Evolutionary conservation across 2,329 filamentous ascomycete genomes (phyloP).

Genomic region (Stemphylium beticola): DNA sequence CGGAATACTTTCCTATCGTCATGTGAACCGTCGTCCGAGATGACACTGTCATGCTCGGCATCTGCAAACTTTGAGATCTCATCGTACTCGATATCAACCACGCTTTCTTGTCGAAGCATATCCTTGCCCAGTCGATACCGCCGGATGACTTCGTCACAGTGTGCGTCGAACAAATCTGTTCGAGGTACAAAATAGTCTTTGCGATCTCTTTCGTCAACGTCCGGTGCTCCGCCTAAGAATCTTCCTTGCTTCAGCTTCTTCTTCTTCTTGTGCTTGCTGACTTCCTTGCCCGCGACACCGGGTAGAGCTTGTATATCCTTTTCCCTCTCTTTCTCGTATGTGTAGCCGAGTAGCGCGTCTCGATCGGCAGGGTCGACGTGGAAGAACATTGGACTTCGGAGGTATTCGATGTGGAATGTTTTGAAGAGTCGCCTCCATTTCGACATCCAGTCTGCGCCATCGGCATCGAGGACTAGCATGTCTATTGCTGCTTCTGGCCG

Average conservation of each 20-base stretch:
- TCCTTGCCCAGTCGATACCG: conserved; percentile 58
- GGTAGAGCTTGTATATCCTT: conserved; percentile 72
- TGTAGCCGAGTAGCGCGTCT: conserved; percentile 73
- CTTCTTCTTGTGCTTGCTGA: conserved; percentile 77
- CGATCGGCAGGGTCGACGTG: conserved; percentile 78
- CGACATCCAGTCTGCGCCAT: conserved; percentile 69
- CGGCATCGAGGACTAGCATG: conserved; percentile 69
- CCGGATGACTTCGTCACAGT: conserved; percentile 50
- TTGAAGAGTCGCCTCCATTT: conserved; percentile 74
- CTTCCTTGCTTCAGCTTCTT: conserved; percentile 62
- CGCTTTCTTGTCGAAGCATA: conserved; percentile 65
- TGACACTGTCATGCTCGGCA: conserved; percentile 24
- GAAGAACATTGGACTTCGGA: conserved; percentile 83
- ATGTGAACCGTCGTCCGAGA: conserved; percentile 24
- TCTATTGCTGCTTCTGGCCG: conserved; percentile 22
- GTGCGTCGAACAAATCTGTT: conserved; percentile 49
- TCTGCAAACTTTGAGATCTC: conserved; percentile 47
- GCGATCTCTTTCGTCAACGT: conserved; percentile 55
- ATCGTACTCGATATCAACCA: conserved; percentile 67
- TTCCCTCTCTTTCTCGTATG: conserved; percentile 66
- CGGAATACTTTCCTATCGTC: conserved; percentile 66
- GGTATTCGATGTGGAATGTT: conserved; percentile 71
- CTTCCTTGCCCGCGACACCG: conserved; percentile 77
- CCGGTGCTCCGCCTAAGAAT: conserved; percentile 50
- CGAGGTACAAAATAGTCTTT: conserved; percentile 56